Percentiles rank a stretch among this genome's conserved stretches.
Conservation (phyloP, 257 asterid species). For the Mentha longifolia region DNA sequence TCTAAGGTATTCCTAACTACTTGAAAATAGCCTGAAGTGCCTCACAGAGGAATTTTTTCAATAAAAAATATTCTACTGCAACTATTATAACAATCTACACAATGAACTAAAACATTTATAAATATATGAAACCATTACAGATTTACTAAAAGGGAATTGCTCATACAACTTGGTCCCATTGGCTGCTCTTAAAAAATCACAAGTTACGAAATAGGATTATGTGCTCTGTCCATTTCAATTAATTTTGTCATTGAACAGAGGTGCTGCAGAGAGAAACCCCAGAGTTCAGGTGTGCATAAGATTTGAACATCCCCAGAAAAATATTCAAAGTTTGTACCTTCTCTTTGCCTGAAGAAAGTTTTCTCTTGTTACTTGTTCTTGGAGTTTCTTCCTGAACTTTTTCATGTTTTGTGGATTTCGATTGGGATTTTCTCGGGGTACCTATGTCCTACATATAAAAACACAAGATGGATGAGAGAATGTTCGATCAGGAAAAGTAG, state of each 20-base stretch:
- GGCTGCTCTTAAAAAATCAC: constrained; percentile 14
- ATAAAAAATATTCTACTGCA: neutral
- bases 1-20: no score
- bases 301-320: neutral
- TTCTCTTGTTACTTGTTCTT: constrained; percentile 61
- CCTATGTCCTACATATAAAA: constrained; percentile 43
- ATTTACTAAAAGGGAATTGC: neutral
- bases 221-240: neutral
- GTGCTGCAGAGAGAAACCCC: constrained; percentile 19
- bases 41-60: neutral
- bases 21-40: no score
- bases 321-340: constrained; percentile 46
- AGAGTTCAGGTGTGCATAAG: constrained; percentile 27
- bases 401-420: constrained; percentile 54
- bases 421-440: constrained; percentile 53
- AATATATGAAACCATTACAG: neutral
- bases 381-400: constrained; percentile 56
- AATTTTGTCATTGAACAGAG: constrained; percentile 8
- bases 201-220: constrained; percentile 2
- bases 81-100: no score
- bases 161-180: constrained; percentile 4
- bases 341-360: constrained; percentile 58
- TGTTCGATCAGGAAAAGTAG: constrained; percentile 21
- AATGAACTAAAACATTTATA: constrained; percentile 12
- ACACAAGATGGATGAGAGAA: constrained; percentile 19